Evolutionary conservation across 805 yeast species (phyloP), one percentile per base, ranked within the genome.

Genomic region (Teunomyces aglyptinius): DNA sequence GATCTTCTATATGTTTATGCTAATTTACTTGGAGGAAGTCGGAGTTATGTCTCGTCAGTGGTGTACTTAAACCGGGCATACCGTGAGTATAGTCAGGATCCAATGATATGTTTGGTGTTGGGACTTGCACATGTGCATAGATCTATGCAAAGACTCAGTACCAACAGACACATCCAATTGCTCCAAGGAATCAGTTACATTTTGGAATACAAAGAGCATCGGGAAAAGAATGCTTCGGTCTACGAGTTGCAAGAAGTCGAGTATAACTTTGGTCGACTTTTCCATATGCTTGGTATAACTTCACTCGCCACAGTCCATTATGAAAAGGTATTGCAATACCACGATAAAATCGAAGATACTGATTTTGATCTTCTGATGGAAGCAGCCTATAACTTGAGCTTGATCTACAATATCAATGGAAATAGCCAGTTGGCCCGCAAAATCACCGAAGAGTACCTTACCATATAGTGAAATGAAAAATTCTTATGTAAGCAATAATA

Each of bases 121-220:
- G 97, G 94, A 0, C 64, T 94, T 34, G 82, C 91, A 0, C 91
- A 90, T 65, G 70, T 91, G 19, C 97, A 92, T 56, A 76, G 98
- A 36, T 86, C 97, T 0, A 85, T 91, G 83, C 98, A 94, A 65
- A 75, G 99, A 51, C 81, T 88, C 48, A 85, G 96, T 4, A 76
- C 83, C 5, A 88, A 89, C 62, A 80, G 97, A 46, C 97, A 92
- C 58, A 75, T 86, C 48, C 97, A 91, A 59, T 73, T 94, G 18
- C 68, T 94, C 1, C 97, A 94, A 59, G 97, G 97, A 0, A 67
- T 94, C 40, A 81, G 91, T 46, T 90, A 80, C 57, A 61, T 94
- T 49, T 65, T 79, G 59, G 94, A 89, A 54, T 94, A 94, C 56
- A 73, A 75, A 34, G 81, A 79, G 13, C 59, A 76, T 5, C 69